These are phyloP conservation scores for Stagonosporopsis cucurbitacearum DNA, from an alignment of 2,329 filamentous ascomycete species.

Conservation along the genomic window DNA sequence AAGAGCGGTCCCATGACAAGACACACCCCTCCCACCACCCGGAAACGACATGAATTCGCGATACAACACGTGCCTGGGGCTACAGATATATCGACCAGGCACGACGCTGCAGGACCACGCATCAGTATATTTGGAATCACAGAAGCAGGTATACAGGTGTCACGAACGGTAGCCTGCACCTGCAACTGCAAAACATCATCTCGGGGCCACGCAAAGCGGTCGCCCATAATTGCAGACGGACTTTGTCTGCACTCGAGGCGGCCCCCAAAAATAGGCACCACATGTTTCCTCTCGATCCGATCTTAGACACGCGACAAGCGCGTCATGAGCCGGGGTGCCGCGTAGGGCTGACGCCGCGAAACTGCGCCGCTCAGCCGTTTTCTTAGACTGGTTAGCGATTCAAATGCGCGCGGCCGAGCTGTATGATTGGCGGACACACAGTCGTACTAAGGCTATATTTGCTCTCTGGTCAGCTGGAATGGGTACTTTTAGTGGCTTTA, in stretches of 20 bases:
- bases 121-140: conserved; percentile 13
- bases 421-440: conserved; percentile 1
- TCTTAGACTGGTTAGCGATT: conserved; percentile 11
- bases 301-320: conserved; percentile 38
- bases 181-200: conserved; percentile 2
- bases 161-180: not conserved
- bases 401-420: not conserved
- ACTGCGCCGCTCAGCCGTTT: conserved; percentile 31
- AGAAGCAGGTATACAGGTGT: not conserved
- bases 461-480: conserved; percentile 12
- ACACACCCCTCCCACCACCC: not conserved
- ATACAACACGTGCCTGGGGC: conserved; percentile 2
- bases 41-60: not conserved
- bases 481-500: conserved; percentile 8
- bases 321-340: conserved; percentile 17
- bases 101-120: not conserved
- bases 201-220: conserved; percentile 8
- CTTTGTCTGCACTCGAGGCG: conserved; percentile 1
- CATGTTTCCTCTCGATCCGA: conserved; percentile 8
- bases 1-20: not conserved
- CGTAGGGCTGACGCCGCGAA: conserved; percentile 35
- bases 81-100: conserved; percentile 3
- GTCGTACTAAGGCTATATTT: conserved; percentile 19
- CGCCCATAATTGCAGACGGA: conserved; percentile 3
- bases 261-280: conserved; percentile 39